Evolutionary conservation across 2,329 filamentous ascomycete species (phyloP).

Genomic region (Ophiosphaerella herpotricha): DNA sequence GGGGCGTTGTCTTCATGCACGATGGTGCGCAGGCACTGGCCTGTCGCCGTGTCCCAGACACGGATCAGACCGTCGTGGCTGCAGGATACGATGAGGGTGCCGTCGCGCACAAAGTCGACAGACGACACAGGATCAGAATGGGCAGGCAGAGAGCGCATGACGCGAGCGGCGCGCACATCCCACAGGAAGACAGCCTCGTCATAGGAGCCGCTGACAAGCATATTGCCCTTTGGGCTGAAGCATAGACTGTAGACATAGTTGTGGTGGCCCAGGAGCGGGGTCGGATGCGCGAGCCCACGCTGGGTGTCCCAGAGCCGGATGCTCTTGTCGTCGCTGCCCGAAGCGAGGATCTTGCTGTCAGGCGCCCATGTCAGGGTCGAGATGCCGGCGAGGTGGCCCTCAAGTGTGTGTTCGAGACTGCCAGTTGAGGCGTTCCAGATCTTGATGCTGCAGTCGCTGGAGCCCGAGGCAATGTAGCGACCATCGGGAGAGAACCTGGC

Average conservation of each 20-base stretch:
- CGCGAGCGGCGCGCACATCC: constrained; percentile 85
- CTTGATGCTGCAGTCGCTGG: constrained; percentile 84
- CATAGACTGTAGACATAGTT: constrained; percentile 95
- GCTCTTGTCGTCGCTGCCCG: constrained; percentile 93
- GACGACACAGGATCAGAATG: constrained; percentile 94
- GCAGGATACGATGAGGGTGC: constrained; percentile 89
- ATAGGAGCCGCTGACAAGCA: constrained; percentile 91
- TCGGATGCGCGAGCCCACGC: constrained; percentile 63
- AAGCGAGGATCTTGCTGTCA: constrained; percentile 83
- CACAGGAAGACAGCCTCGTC: constrained; percentile 97
- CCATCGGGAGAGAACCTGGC: constrained; percentile 92
- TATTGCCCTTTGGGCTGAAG: constrained; percentile 98
- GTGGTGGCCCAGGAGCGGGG: constrained; percentile 79
- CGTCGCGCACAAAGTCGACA: constrained; percentile 91
- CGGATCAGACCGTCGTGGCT: constrained; percentile 78
- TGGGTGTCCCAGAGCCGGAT: constrained; percentile 86
- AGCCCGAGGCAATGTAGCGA: constrained; percentile 84
- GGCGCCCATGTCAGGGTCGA: constrained; percentile 94
- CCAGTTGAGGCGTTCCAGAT: constrained; percentile 85
- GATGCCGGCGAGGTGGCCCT: constrained; percentile 91
- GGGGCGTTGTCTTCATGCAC: constrained; percentile 95
- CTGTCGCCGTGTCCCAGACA: constrained; percentile 94
- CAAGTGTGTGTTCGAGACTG: constrained; percentile 80
- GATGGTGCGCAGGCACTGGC: constrained; percentile 91
- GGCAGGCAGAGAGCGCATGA: constrained; percentile 90